These are phyloP conservation scores for Ustilago tritici DNA, from an alignment of 1,284 basidiomycete species.

Conservation along the genomic window DNA sequence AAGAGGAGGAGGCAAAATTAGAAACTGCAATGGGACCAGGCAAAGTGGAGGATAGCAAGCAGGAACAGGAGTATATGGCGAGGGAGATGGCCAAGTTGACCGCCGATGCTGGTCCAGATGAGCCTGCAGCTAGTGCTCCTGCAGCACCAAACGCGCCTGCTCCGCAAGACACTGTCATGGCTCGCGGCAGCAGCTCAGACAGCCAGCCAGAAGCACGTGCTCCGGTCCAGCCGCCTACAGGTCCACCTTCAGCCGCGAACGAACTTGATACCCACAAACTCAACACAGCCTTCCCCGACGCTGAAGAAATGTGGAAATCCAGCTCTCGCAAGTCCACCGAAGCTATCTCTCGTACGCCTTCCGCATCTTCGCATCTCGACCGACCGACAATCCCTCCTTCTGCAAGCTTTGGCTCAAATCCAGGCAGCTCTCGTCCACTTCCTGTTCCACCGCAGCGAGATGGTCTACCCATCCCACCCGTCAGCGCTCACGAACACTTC, in stretches of 20 bases:
- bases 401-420: slow-evolving; percentile 34
- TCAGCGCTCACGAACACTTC: slow-evolving; percentile 34
- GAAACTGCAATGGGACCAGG: slow-evolving; percentile 35
- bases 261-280: neutral
- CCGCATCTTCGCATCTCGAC: slow-evolving; percentile 22
- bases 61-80: slow-evolving; percentile 58
- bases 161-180: slow-evolving; percentile 1
- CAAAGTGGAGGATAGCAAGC: slow-evolving; percentile 35
- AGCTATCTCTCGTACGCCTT: slow-evolving; percentile 30
- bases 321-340: slow-evolving; percentile 5
- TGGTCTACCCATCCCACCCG: slow-evolving; percentile 39
- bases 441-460: slow-evolving; percentile 49
- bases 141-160: neutral
- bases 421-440: slow-evolving; percentile 37
- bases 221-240: neutral
- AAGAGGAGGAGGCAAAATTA: slow-evolving; percentile 33
- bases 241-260: neutral
- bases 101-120: slow-evolving; percentile 14
- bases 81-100: slow-evolving; percentile 62
- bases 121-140: neutral
- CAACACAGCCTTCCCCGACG: slow-evolving; percentile 27
- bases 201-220: slow-evolving; percentile 6
- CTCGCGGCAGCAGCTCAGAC: slow-evolving; percentile 18
- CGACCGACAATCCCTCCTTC: slow-evolving; percentile 17
- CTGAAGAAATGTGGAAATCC: slow-evolving; percentile 37